Evolutionary conservation across 257 asterid species (phyloP).

Genomic region (Solanum infundibuliforme): DNA sequence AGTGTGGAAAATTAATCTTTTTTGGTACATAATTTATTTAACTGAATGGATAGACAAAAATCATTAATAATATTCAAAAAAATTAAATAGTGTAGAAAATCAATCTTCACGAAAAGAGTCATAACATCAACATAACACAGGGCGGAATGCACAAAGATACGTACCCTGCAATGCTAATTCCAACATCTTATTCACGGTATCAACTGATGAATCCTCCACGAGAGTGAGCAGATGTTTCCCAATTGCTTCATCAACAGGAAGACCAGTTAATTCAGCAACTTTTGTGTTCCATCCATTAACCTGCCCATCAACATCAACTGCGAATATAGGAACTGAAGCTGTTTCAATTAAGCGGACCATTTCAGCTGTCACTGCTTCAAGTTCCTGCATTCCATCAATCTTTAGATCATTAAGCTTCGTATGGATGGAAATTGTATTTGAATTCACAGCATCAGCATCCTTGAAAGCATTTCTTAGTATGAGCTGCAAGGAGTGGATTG

Average conservation of each 20-base stretch:
- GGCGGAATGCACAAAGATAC: not conserved
- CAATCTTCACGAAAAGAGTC: not conserved
- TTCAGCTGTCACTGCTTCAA: slow-evolving; percentile 82
- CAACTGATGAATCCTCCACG: slow-evolving; percentile 74
- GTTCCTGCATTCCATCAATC: slow-evolving; percentile 76
- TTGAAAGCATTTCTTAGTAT: slow-evolving; percentile 66
- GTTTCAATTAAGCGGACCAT: slow-evolving; percentile 92
- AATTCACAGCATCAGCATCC: slow-evolving; percentile 28
- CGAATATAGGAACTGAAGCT: slow-evolving; percentile 83
- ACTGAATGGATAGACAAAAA: not conserved
- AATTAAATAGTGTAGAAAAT: not conserved
- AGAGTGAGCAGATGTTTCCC: slow-evolving; percentile 66
- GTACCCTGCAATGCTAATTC: slow-evolving; percentile 64
- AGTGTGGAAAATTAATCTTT: not conserved
- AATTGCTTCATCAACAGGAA: slow-evolving; percentile 67
- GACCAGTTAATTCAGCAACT: slow-evolving; percentile 72
- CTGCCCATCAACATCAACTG: slow-evolving; percentile 71
- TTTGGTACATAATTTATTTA: not conserved
- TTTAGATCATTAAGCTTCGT: slow-evolving; percentile 59
- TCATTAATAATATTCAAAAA: not conserved
- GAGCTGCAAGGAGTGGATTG: slow-evolving; percentile 89
- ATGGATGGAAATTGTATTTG: slow-evolving; percentile 36
- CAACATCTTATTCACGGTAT: slow-evolving; percentile 65
- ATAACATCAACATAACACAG: not conserved
- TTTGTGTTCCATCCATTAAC: slow-evolving; percentile 94